These are phyloP conservation scores for Starmera caribaea DNA, from an alignment of 805 yeast species.

Conservation along the genomic window DNA sequence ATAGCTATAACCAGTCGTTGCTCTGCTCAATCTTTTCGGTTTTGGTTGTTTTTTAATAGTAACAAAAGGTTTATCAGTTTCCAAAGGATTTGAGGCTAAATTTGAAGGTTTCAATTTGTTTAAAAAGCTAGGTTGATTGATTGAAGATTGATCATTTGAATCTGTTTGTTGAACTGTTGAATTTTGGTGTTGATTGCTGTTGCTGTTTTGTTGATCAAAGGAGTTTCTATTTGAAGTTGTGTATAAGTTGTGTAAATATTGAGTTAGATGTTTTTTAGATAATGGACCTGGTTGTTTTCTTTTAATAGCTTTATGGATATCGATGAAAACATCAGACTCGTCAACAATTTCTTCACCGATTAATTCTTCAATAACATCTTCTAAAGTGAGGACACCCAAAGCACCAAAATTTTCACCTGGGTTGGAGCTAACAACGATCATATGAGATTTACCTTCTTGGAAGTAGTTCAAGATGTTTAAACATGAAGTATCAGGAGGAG, in stretches of 20 bases:
- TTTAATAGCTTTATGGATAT: slow-evolving; percentile 80
- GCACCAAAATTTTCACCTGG: slow-evolving; percentile 87
- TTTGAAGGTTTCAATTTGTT: slow-evolving; percentile 29
- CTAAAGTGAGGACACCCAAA: slow-evolving; percentile 83
- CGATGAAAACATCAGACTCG: slow-evolving; percentile 89
- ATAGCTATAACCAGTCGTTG: slow-evolving; percentile 11
- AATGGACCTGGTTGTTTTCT: slow-evolving; percentile 69
- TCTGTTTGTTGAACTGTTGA: background rate
- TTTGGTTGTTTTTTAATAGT: slow-evolving; percentile 54
- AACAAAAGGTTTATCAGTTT: slow-evolving; percentile 54
- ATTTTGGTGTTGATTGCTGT: background rate
- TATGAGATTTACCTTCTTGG: slow-evolving; percentile 96
- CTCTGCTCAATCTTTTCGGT: slow-evolving; percentile 7
- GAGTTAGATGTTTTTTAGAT: slow-evolving; percentile 57
- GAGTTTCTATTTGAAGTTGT: slow-evolving; percentile 34
- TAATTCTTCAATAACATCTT: slow-evolving; percentile 95
- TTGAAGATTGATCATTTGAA: background rate
- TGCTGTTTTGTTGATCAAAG: slow-evolving; percentile 20
- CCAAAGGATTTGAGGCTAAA: slow-evolving; percentile 61
- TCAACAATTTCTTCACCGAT: slow-evolving; percentile 98
- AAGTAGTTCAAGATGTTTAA: slow-evolving; percentile 88
- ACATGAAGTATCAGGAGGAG: slow-evolving; percentile 86
- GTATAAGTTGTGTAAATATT: slow-evolving; percentile 57
- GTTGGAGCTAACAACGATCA: slow-evolving; percentile 81
- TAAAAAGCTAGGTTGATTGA: background rate